Evolutionary conservation across 179 eudicot genomes (phyloP), one percentile per base, ranked within the genome.

Genomic region (Beta corolliflora): DNA sequence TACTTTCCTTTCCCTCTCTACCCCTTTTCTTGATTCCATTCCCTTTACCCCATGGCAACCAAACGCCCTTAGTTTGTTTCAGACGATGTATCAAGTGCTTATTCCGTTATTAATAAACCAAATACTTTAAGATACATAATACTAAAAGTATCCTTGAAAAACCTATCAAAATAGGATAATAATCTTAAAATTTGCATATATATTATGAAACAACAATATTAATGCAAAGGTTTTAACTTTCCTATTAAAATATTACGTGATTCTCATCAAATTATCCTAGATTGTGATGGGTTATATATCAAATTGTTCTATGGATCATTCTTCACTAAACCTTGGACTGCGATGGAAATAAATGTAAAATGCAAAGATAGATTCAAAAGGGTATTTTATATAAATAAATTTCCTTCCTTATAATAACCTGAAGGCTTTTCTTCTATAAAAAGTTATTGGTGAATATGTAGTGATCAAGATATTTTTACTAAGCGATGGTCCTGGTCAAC

Each of bases 241-340:
- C 41, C 41, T 48, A 48, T 48, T 9, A 48, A 18, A 1, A 5
- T 6, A 59, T 2, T 5, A 18, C 6, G 6, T 59, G 25, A 60
- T 60, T n/a, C 25, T 61, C 66, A 61, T 61, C 23, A 61, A 9
- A 61, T 18, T 61, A 61, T 25, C 66, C 66, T 21, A 61, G 29
- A 61, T 7, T 9, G 29, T 61, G 31, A 61, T 19, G 25, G 66
- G 31, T 4, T 21, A 7, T 61, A n/a, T 61, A 61, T n/a, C 66
- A 25, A 61, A 61, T 41, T 15, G 69, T 61, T 69, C 15, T 76
- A 76, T n/a, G 69, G 7, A 76, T 44, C 13, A 76, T 58, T 56
- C 56, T 53, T 73, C 59, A 72, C 58, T 14, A 21, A 53, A 53
- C 11, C 5, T 13, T 13, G 14, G 16, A 15, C 13, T 0, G 18